These are phyloP conservation scores for Neofusicoccum kwambonambiense DNA, from an alignment of 2,329 filamentous ascomycete species.

Conservation along the genomic window DNA sequence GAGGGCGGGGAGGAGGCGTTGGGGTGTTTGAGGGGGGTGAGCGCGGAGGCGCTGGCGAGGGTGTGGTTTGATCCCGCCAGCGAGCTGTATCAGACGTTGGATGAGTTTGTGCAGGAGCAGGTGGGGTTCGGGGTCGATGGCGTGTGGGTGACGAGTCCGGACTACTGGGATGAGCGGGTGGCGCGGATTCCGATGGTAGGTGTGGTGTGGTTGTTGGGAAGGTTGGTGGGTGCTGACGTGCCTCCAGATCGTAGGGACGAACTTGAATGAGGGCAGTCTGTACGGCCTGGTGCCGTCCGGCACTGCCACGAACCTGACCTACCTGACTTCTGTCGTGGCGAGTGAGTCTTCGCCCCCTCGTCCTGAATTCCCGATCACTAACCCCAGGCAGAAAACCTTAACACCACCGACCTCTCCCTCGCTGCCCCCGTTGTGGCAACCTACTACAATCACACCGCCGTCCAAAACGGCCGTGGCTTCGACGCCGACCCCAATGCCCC, in stretches of 20 bases:
- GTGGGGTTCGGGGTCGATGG: constrained; percentile 5
- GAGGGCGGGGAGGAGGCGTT: not conserved
- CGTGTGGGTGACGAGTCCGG: not conserved
- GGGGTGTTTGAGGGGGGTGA: constrained; percentile 13
- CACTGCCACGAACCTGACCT: not conserved
- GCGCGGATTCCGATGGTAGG: constrained; percentile 7
- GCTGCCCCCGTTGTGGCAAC: not conserved
- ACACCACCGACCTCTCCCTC: not conserved
- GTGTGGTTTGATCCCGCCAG: not conserved
- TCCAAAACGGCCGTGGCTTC: constrained; percentile 10
- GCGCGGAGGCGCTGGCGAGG: constrained; percentile 24
- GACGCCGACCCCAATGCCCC: constrained; percentile 4
- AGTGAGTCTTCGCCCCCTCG: not conserved
- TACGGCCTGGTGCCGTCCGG: not conserved
- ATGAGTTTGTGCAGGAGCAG: constrained; percentile 3
- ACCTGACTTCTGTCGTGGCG: not conserved
- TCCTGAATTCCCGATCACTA: not conserved
- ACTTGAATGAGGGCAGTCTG: constrained; percentile 7
- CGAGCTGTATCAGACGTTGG: not conserved
- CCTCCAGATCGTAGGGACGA: not conserved
- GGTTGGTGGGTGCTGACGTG: not conserved
- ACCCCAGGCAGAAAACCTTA: not conserved
- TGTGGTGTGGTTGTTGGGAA: not conserved
- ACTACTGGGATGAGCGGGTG: not conserved
- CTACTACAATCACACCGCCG: constrained; percentile 1